phyloP scores from a whole-genome alignment of 2,329 filamentous ascomycete genomes.

The Monilinia laxa region DNA sequence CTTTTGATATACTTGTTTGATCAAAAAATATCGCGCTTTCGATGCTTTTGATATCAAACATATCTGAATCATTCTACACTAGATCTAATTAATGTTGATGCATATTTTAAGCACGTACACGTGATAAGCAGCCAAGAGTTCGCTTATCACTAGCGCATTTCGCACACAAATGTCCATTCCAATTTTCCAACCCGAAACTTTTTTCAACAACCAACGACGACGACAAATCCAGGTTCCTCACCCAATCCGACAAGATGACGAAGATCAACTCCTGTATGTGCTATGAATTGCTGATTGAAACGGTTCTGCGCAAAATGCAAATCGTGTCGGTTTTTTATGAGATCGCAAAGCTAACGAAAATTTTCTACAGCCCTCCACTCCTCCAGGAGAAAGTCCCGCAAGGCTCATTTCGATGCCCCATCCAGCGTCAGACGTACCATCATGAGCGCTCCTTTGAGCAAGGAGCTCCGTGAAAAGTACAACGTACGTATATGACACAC shows the following conservation, averaged over 20 bases:
- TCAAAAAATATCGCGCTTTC: no score
- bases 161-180: conserved; percentile 19
- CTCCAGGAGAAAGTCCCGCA: conserved; percentile 97
- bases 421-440: conserved; percentile 92
- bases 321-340: background rate
- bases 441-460: conserved; percentile 94
- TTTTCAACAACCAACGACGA: conserved; percentile 22
- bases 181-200: background rate
- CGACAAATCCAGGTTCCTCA: conserved; percentile 23
- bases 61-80: background rate
- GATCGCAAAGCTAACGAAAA: conserved; percentile 26
- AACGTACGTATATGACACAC: conserved; percentile 64
- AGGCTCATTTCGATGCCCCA: conserved; percentile 95
- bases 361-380: conserved; percentile 59
- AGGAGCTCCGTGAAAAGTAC: conserved; percentile 99
- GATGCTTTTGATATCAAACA: background rate
- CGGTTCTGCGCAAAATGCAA: background rate
- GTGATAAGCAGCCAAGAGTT: background rate
- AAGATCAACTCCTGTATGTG: conserved; percentile 64
- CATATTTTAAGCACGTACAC: background rate
- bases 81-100: background rate
- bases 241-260: conserved; percentile 58
- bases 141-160: conserved; percentile 20
- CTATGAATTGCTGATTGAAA: conserved; percentile 12
- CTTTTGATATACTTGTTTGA: no score